phyloP scores from a whole-genome alignment of 2,329 filamentous ascomycete genomes.

The Polytolypa hystricis region DNA sequence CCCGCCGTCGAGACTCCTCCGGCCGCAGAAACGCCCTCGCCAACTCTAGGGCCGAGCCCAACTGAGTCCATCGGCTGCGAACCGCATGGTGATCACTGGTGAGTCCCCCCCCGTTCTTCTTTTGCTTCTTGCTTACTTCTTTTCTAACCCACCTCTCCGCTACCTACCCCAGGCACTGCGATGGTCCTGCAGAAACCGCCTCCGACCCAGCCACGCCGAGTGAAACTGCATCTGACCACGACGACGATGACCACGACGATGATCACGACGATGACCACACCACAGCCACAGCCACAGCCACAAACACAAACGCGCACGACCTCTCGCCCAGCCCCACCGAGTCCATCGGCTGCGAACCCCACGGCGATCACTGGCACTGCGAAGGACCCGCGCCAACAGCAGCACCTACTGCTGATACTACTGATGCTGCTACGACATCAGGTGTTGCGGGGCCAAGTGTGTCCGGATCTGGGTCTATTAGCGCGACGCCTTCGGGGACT shows the following conservation, averaged over 20 bases:
- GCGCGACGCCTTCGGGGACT: no score
- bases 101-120: background rate
- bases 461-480: no score
- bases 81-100: slow-evolving; percentile 11
- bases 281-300: background rate
- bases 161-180: slow-evolving; percentile 23
- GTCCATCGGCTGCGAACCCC: slow-evolving; percentile 12
- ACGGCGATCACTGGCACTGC: slow-evolving; percentile 14
- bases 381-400: slow-evolving; percentile 7
- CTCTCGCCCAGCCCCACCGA: slow-evolving; percentile 10
- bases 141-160: no score
- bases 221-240: no score
- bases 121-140: no score
- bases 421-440: background rate
- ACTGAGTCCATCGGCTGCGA: slow-evolving; percentile 16
- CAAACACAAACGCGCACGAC: background rate
- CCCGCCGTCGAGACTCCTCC: no score
- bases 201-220: background rate
- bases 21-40: slow-evolving; percentile 2
- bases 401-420: background rate
- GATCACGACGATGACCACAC: background rate
- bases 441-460: no score
- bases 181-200: slow-evolving; percentile 12
- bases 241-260: no score
- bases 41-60: slow-evolving; percentile 6